Evolutionary conservation across 176 grass and related monocot species (phyloP).

Genomic region (Microstegium vimineum): DNA sequence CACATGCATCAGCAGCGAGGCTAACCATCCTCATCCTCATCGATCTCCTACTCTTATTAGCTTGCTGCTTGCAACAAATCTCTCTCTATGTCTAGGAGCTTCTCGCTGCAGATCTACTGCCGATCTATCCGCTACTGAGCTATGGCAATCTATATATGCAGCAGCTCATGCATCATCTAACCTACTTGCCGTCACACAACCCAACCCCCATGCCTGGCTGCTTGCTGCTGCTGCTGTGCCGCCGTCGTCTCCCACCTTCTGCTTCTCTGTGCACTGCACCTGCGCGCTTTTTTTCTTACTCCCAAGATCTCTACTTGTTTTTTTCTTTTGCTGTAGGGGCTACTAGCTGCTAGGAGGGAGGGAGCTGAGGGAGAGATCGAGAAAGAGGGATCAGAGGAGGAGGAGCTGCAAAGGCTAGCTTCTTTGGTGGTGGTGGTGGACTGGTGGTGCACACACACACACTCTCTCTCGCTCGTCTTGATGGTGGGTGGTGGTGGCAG

Average conservation of each 20-base stretch:
- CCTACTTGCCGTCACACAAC: slow-evolving; percentile 19
- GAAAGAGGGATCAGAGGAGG: not conserved
- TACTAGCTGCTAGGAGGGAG: not conserved
- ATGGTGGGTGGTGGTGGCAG: slow-evolving; percentile 51
- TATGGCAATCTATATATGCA: slow-evolving; percentile 6
- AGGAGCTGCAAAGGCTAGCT: not conserved
- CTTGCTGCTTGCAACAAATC: slow-evolving; percentile 3
- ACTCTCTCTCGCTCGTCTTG: slow-evolving; percentile 12
- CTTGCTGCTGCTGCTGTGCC: not conserved
- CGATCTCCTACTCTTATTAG: not conserved
- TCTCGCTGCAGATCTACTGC: slow-evolving; percentile 34
- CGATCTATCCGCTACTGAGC: not conserved
- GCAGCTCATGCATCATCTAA: slow-evolving; percentile 1
- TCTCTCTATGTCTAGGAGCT: slow-evolving; percentile 2
- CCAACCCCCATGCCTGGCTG: slow-evolving; percentile 20
- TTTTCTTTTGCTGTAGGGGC: slow-evolving; percentile 14
- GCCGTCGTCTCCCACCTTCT: not conserved
- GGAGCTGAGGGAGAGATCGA: not conserved
- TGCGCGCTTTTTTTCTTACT: slow-evolving; percentile 19
- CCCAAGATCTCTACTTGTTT: slow-evolving; percentile 53
- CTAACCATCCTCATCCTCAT: not conserved
- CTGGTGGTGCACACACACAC: not conserved
- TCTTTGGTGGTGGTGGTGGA: not conserved
- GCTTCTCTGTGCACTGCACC: not conserved
- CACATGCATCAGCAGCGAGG: not conserved